Percentiles rank a stretch among this genome's conserved stretches.
phyloP scores from a whole-genome alignment of 1,284 basidiomycete genomes.

The Apiotrichum sp. region DNA sequence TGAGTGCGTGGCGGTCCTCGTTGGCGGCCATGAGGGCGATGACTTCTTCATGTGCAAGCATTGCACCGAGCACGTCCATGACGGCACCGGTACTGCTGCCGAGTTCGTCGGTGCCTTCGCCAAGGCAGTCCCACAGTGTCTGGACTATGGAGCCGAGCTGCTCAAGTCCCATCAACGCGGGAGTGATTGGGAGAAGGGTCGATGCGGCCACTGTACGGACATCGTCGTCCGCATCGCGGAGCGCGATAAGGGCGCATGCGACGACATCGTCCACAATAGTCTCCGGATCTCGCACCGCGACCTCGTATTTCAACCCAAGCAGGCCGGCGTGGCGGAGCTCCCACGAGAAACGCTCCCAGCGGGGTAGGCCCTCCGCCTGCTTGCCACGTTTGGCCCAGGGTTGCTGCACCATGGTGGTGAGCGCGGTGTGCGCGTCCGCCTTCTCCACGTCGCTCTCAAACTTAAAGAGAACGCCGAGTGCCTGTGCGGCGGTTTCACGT shows the following conservation, averaged over 20 bases:
- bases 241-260: constrained; percentile 79
- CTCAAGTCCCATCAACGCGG: constrained; percentile 60
- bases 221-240: constrained; percentile 90
- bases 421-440: constrained; percentile 69
- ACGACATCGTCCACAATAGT: constrained; percentile 64
- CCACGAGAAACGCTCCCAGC: constrained; percentile 68
- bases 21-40: constrained; percentile 25
- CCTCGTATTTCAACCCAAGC: constrained; percentile 94
- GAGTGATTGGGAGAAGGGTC: constrained; percentile 78
- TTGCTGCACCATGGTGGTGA: constrained; percentile 91
- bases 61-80: constrained; percentile 74
- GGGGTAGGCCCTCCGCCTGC: constrained; percentile 44
- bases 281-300: constrained; percentile 63
- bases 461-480: constrained; percentile 79
- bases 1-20: constrained; percentile 54
- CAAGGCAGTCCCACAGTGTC: constrained; percentile 85
- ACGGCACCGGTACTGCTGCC: constrained; percentile 94
- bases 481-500: constrained; percentile 91
- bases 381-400: constrained; percentile 54
- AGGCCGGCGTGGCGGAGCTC: constrained; percentile 95
- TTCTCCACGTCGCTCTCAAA: constrained; percentile 76
- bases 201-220: constrained; percentile 93
- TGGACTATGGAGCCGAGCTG: constrained; percentile 67
- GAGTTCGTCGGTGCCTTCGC: constrained; percentile 91
- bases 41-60: constrained; percentile 28